Percentiles rank a stretch among this genome's conserved stretches.
Evolutionary conservation across 257 asterid species (phyloP).

Genomic region (Linderniella brevidens): DNA sequence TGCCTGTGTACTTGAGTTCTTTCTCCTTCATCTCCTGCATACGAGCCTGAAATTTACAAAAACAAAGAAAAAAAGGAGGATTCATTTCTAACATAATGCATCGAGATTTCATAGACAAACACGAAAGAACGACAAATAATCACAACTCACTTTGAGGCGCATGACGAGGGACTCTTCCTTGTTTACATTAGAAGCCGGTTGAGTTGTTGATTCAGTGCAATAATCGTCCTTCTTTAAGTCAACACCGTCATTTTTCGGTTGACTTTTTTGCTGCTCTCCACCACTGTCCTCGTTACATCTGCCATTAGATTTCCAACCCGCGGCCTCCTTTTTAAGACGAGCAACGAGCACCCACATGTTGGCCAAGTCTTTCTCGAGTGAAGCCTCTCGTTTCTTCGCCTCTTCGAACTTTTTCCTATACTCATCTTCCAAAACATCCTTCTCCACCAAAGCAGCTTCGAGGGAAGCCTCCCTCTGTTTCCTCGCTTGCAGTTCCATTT

Average conservation of each 20-base stretch:
- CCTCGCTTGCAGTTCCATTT: constrained; percentile 81
- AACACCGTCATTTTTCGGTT: constrained; percentile 21
- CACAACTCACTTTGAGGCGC: constrained; percentile 48
- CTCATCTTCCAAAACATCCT: constrained; percentile 67
- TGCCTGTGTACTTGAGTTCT: constrained; percentile 51
- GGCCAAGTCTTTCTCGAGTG: constrained; percentile 89
- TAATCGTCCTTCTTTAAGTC: constrained; percentile 1
- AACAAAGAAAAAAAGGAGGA: constrained; percentile 5
- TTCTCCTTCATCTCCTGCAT: constrained; percentile 95
- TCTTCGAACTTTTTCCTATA: constrained; percentile 66
- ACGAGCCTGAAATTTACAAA: constrained; percentile 41
- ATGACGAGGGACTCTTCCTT: constrained; percentile 82
- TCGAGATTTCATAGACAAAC: constrained; percentile 9
- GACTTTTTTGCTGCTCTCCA: constrained; percentile 19
- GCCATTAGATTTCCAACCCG: constrained; percentile 23
- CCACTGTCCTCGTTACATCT: constrained; percentile 18
- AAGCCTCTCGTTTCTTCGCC: constrained; percentile 75
- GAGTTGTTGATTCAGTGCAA: constrained; percentile 19
- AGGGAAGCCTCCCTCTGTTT: constrained; percentile 71
- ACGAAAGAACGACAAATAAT: constrained; percentile 1
- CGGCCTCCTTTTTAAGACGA: constrained; percentile 69
- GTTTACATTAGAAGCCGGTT: constrained; percentile 23
- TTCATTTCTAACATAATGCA: too few relatives aligned
- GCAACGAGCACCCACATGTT: constrained; percentile 99
- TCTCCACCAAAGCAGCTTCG: constrained; percentile 85